Evolutionary conservation across 1,284 basidiomycete genomes (phyloP).

Genomic region (Entoloma clypeatum): DNA sequence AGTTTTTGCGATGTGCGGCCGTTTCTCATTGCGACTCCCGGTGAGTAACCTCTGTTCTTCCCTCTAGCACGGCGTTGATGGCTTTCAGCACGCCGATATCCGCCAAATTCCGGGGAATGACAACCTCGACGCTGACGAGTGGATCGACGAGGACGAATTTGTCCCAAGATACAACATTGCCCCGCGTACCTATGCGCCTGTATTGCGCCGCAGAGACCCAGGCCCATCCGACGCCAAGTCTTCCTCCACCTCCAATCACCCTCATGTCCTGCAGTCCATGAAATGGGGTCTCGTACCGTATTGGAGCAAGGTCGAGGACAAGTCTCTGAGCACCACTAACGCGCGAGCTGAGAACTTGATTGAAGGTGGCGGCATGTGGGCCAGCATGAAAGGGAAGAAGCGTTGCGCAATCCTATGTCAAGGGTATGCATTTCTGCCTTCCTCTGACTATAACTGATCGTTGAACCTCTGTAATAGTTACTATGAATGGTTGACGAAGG

Average conservation of each 20-base stretch:
- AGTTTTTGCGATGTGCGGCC: constrained; percentile 52
- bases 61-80: neutral
- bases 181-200: constrained; percentile 64
- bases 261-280: constrained; percentile 65
- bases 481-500: constrained; percentile 89
- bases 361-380: constrained; percentile 78
- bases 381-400: constrained; percentile 70
- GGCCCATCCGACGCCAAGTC: constrained; percentile 14
- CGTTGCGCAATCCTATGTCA: constrained; percentile 79
- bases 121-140: constrained; percentile 46
- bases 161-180: constrained; percentile 67
- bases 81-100: constrained; percentile 33
- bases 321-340: constrained; percentile 80
- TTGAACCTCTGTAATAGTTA: constrained; percentile 52
- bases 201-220: constrained; percentile 46
- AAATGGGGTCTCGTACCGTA: constrained; percentile 90
- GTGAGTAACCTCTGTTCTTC: constrained; percentile 28
- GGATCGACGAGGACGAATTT: constrained; percentile 61
- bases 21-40: constrained; percentile 54
- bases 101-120: constrained; percentile 29
- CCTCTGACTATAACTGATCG: constrained; percentile 1
- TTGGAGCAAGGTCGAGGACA: constrained; percentile 76
- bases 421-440: constrained; percentile 48
- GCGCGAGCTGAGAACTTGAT: constrained; percentile 83
- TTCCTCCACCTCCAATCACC: constrained; percentile 2